Base-by-base conservation (phyloP, 2,329 filamentous ascomycete genomes). In the Eutypella sp. region DNA sequence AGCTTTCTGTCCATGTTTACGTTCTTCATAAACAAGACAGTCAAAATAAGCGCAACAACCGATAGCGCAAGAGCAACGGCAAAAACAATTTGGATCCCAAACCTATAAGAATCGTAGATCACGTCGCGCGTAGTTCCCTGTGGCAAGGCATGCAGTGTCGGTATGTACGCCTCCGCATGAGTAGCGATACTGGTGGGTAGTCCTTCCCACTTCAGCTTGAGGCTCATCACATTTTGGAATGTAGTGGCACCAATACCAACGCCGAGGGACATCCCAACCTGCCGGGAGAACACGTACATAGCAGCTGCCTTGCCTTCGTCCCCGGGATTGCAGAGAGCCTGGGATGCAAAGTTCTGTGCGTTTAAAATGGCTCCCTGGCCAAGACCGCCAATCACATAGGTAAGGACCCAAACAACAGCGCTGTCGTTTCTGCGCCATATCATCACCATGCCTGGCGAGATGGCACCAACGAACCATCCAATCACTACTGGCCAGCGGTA, bases 251-350 rank as follows among this genome's bases (percentile, higher is more conserved):
- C 62, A 27, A 72, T 56, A 38, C 67, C 68, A 15, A 71, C 63
- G 25, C 69, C 69, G n/a, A 70, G 51, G 3, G 67, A 62, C 59
- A 67, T 67, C 46, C 69, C 68, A 41, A 71, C 58, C 18, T 66
- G 66, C 5, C 69, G 64, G 48, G 66, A 55, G 41, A 71, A 72
- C 15, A 60, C 62, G 47, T 69, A 71, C 61, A 70, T 70, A 43
- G 65, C 62, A 0, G 66, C 63, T 0, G 69, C 68, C 8, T 60
- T 57, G 1, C 57, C 67, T 42, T 67, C 67, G 38, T 71, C 64
- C 13, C 61, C 64, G 2, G 58, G 56, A 18, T 51, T 47, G 53
- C 63, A 66, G 44, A 66, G 61, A 7, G 67, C 67, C 51, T 70
- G 68, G 25, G 66, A 58, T 16, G 66, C 67, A 39, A 69, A 65